phyloP scores from a whole-genome alignment of 106 monocot genomes.

The Phalaenopsis equestris region DNA sequence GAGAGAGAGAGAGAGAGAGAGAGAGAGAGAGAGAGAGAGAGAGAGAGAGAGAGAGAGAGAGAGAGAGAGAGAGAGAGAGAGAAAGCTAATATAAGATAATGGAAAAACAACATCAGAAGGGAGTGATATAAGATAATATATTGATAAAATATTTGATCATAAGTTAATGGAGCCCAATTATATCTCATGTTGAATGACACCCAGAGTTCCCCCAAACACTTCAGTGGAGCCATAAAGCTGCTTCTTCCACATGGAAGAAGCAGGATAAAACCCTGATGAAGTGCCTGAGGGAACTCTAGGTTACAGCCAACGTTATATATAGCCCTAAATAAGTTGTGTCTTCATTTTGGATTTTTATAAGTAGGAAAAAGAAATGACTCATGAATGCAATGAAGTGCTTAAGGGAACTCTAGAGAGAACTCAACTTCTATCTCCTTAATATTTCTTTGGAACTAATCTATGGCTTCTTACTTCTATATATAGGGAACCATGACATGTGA shows the following conservation, averaged over 20 bases:
- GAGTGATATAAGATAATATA: too few relatives aligned
- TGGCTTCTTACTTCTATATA: too few relatives aligned
- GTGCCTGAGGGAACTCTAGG: neutral
- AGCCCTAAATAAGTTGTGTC: neutral
- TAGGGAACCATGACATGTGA: too few relatives aligned
- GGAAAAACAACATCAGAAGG: too few relatives aligned
- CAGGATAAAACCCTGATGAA: neutral
- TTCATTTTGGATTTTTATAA: neutral
- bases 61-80: too few relatives aligned
- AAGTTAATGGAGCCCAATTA: neutral
- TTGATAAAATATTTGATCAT: too few relatives aligned
- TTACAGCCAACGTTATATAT: neutral
- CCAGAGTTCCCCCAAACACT: conserved; percentile 5
- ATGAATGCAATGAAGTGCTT: neutral
- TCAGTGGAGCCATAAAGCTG: neutral
- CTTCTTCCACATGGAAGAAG: neutral
- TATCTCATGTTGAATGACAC: neutral
- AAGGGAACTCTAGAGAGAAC: neutral
- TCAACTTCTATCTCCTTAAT: too few relatives aligned
- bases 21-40: too few relatives aligned
- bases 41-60: too few relatives aligned
- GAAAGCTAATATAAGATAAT: too few relatives aligned
- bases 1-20: too few relatives aligned
- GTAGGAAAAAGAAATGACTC: neutral
- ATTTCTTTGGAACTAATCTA: too few relatives aligned